A percentile compares a stretch with the other conserved stretches of the same genome.
Evolutionary conservation across 2,329 filamentous ascomycete genomes (phyloP).

Genomic region (Calonectria honghensis): DNA sequence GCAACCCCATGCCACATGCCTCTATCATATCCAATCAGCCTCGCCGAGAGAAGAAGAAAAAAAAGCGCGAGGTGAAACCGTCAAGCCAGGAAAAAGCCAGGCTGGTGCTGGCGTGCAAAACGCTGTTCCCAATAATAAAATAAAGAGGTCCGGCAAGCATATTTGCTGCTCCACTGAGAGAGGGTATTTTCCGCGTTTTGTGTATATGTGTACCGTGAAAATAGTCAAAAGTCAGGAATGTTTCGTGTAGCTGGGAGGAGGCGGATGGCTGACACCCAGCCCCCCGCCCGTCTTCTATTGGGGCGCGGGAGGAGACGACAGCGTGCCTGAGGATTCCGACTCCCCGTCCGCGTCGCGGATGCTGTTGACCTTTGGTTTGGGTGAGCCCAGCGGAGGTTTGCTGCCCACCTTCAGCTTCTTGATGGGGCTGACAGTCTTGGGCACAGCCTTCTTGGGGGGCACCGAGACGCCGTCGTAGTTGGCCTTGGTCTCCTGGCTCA

Average conservation of each 20-base stretch:
- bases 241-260: slow-evolving; percentile 8
- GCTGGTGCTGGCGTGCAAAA: slow-evolving; percentile 24
- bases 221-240: slow-evolving; percentile 9
- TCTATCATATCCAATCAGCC: slow-evolving; percentile 55
- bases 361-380: slow-evolving; percentile 66
- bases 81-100: slow-evolving; percentile 27
- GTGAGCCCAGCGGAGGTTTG: slow-evolving; percentile 68
- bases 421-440: slow-evolving; percentile 62
- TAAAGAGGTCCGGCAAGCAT: not conserved
- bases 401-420: slow-evolving; percentile 67
- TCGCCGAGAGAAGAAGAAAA: slow-evolving; percentile 2
- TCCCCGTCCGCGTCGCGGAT: slow-evolving; percentile 70
- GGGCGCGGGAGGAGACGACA: slow-evolving; percentile 70
- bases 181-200: slow-evolving; percentile 18
- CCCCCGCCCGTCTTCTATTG: slow-evolving; percentile 32
- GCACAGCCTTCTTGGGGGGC: slow-evolving; percentile 60
- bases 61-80: slow-evolving; percentile 23
- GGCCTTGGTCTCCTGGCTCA: slow-evolving; percentile 69
- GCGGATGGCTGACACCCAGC: not conserved
- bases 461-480: slow-evolving; percentile 58
- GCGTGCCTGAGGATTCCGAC: slow-evolving; percentile 74
- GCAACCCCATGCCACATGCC: slow-evolving; percentile 45
- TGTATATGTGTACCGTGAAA: slow-evolving; percentile 16
- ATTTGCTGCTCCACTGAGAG: slow-evolving; percentile 11
- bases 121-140: slow-evolving; percentile 1